Evolutionary conservation across 352 stramenopile species (phyloP), one percentile per base, ranked within the genome.

Genomic region (Phytopythium kandeliae): DNA sequence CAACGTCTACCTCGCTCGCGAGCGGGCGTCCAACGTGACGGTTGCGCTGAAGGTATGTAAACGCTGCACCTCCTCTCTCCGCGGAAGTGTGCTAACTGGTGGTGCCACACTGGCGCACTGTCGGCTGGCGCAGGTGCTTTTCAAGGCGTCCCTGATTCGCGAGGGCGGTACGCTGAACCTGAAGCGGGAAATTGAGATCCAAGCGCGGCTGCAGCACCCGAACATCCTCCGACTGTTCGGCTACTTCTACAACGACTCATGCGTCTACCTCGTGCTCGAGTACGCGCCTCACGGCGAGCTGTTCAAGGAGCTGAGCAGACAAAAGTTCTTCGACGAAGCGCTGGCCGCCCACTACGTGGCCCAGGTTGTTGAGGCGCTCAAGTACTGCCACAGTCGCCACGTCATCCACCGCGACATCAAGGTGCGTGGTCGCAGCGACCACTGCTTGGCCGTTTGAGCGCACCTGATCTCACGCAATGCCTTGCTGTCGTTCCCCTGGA

Each of bases 401-500:
- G 78, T 96, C 25, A 93, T 95, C 58, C 85, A 96, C 47, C 81
- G 85, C 13, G 85, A 96, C 37, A 92, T 96, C 54, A 96, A 96
- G 74, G 78, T 92, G 9, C 11, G 28, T 50, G 2, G 19, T 7
- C 4, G 3, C n/a, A 16, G 10, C 16, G 31, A 15, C 4, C 19
- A 4, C 10, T 31, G n/a, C n/a, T n/a, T n/a, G n/a, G n/a, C 7
- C 21, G 3, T 10, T 31, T 12, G 22, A 3, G 15, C 2, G 49
- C 11, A 49, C 21, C 17, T 44, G 3, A 2, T 8, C 2, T 9
- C 10, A 19, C 2, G 0, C 8, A 11, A 49, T 11, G 15, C 9
- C 30, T 57, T 9, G 55, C n/a, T 19, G 5, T 50, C 35, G 2
- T 2, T 48, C 40, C 7, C n/a, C 10, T 34, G 42, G 36, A 48